Base-by-base conservation (phyloP, 1,139 yeast genomes). In the Geotrichum aggregatum region DNA sequence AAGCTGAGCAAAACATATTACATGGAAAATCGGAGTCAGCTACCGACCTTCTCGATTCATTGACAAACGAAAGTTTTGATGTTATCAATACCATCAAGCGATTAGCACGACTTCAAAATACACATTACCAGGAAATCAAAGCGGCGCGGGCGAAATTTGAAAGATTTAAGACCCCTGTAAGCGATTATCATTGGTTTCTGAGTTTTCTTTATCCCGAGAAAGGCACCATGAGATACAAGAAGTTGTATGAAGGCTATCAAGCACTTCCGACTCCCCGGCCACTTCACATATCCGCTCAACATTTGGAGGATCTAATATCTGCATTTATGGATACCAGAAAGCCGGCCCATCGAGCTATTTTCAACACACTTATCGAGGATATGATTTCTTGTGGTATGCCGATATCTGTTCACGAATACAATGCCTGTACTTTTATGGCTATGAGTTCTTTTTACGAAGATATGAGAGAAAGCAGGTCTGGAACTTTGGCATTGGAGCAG, bases 301-400 rank as follows among this genome's bases (percentile, higher is more conserved):
- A 76, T 57, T 64, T 77, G 34, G 75, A 76, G 54, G 67, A 66
- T 8, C 66, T 78, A 34, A 54, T 78, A 21, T 53, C 60, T 2
- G 59, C 59, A 34, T 68, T 75, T 50, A 58, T 71, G 51, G 54
- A 28, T 28, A 40, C 38, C 14, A 30, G 48, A 34, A 40, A 54
- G 19, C 45, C 41, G 10, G 39, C 52, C 16, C 38, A 47, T 43
- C 36, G 38, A 13, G 36, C 51, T 4, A 33, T 49, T 1, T 45
- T 33, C 28, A 46, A 24, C 19, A 47, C 44, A 11, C 4, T 50
- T 8, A 38, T 50, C 13, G 31, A 54, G 3, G 64, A 61, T 24
- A 35, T 61, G 11, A 51, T 54, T 11, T 62, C 57, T 19, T 52
- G 61, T 30, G 58, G 58, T 19, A 53, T 61, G 60, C 64, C 62